Evolutionary conservation across 768 basidiomycete genomes (phyloP).

Genomic region (Hypsizygus marmoreus): DNA sequence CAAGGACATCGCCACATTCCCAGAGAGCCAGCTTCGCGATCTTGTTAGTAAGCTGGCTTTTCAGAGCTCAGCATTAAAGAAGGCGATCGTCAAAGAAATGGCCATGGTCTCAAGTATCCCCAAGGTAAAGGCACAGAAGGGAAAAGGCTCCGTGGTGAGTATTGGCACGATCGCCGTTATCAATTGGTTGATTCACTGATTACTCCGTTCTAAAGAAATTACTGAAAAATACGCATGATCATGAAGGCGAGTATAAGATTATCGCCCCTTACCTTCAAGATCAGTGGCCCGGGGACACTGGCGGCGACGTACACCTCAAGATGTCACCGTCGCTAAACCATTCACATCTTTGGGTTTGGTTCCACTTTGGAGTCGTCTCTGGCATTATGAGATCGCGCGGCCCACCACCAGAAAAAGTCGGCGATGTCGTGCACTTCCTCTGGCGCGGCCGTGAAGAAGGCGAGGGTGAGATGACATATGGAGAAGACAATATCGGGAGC

Average conservation of each 20-base stretch:
- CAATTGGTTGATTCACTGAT: too few species aligned
- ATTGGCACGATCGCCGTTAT: too few species aligned
- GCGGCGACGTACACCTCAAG: slow-evolving; percentile 15
- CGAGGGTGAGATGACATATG: slow-evolving; percentile 17
- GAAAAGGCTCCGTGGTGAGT: neutral
- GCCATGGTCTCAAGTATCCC: neutral
- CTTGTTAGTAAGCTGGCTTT: slow-evolving; percentile 12
- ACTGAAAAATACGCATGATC: neutral
- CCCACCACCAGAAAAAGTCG: slow-evolving; percentile 11
- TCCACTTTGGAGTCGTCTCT: slow-evolving; percentile 25
- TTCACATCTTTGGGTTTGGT: slow-evolving; percentile 28
- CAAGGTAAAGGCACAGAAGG: neutral
- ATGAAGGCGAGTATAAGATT: slow-evolving; percentile 14
- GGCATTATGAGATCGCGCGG: slow-evolving; percentile 22
- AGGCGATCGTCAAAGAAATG: slow-evolving; percentile 9
- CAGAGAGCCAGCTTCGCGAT: slow-evolving; percentile 6
- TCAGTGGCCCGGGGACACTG: slow-evolving; percentile 9
- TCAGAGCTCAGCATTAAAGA: slow-evolving; percentile 1
- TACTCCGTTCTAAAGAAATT: neutral
- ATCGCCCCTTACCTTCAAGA: slow-evolving; percentile 21
- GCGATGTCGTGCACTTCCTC: slow-evolving; percentile 14
- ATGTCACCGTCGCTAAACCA: slow-evolving; percentile 23
- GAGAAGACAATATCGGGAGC: slow-evolving; percentile 15
- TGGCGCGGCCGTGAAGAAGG: slow-evolving; percentile 25
- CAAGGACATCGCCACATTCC: slow-evolving; percentile 8